Base-by-base conservation (phyloP, 805 yeast genomes). In the Pichia rugopelliculosa region DNA sequence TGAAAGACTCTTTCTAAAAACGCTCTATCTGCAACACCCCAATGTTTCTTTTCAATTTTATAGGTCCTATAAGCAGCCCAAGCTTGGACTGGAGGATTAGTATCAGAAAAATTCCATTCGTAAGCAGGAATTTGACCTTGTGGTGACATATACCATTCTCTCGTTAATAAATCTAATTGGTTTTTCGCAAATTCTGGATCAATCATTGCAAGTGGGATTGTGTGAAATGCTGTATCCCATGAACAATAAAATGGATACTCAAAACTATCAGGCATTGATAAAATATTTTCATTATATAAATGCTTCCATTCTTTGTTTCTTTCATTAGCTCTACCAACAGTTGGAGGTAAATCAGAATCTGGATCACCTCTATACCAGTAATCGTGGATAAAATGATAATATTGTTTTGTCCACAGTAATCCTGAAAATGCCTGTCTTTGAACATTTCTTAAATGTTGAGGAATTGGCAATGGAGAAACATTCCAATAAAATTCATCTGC, bases 101-200 rank as follows among this genome's bases (percentile, higher is more conserved):
- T 95, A 65, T 89, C 97, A 52, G 85, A 73, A 59, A 89, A 89
- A 64, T 90, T 89, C 97, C 97, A 89, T 67, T 89, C 97, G 64
- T 89, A 89, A 13, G 96, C 96, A 0, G 97, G 96, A 54, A 88
- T 79, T 66, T 90, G 96, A n/a, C 97, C 97, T 63, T 89, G 89
- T 41, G 96, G 96, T 62, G 91, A 96, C 95, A 88, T 87, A 62
- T 89, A 89, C 96, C 96, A 89, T 67, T 89, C 97, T 60, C 96
- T 76, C 26, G 95, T 84, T 62, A 89, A 70, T 48, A 89, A 70
- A 62, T 84, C 95, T 56, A 89, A 74, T 68, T 89, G 96, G 57
- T 79, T 82, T 65, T 89, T 89, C 33, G 96, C 95, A 69, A 87
- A 89, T 47, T 78, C 87, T 1, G 96, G 96, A 64, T 89, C 97